Evolutionary conservation across 192 early-diverging fungal species (phyloP), one percentile per base, ranked within the genome.

Genomic region (Helicostylum pulchrum): DNA sequence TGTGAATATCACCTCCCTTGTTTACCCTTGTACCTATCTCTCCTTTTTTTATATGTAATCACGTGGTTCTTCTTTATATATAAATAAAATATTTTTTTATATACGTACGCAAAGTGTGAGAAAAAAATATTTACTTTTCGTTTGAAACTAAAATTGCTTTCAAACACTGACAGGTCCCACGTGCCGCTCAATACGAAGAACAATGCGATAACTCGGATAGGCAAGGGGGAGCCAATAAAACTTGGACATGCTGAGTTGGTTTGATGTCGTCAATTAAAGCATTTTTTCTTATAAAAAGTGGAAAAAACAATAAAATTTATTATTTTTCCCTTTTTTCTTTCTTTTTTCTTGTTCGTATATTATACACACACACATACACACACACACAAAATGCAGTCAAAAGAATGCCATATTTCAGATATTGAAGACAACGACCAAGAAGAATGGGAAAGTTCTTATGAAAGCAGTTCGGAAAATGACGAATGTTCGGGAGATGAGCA

Each of bases 351-450:
- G 14, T 31, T 31, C n/a, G n/a, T n/a, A n/a, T n/a, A n/a, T 14
- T 23, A 30, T 30, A 15, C 8, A n/a, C 20, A 8, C 32, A 49
- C 10, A 19, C 20, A 52, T 5, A 52, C 20, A 17, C 20, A 51
- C 14, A 52, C 21, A 21, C 7, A 53, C 6, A 39, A 39, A 39
- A 14, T 59, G 57, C 19, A 59, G 15, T 19, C 43, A 11, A 59
- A 45, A 11, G 43, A 59, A 42, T 59, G 57, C 23, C 12, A 59
- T 59, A 59, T 59, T 21, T 59, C 57, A 43, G 57, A 59, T 36
- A 39, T 31, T 45, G 57, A 59, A 59, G 57, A 59, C 7, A 59
- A 59, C 43, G 57, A 59, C 32, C 32, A 59, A 31, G 20, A 58
- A 21, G 42, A 59, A 3, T 20, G 23, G 51, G 19, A 26, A 21